Conservation (phyloP, 2,329 filamentous ascomycete genomes). For the Pseudogymnoascus pannorum region DNA sequence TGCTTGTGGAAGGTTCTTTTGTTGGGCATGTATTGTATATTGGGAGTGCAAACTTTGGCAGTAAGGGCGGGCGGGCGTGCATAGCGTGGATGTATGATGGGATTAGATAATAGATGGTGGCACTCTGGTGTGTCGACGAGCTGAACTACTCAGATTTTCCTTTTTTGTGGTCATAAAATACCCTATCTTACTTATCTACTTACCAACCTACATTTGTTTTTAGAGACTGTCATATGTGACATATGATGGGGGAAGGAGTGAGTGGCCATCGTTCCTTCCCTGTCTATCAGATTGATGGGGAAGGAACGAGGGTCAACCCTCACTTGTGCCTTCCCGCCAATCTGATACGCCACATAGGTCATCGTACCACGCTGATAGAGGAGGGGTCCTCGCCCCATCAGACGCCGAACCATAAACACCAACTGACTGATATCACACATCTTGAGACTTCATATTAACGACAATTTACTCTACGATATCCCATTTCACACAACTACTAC, state of each 20-base stretch:
- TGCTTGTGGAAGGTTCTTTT: background rate
- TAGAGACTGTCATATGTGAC: too few species aligned
- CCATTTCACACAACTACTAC: background rate
- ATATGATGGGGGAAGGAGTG: background rate
- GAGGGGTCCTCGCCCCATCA: background rate
- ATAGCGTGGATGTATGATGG: background rate
- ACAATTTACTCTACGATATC: background rate
- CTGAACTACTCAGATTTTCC: background rate
- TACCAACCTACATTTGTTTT: too few species aligned
- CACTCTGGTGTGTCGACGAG: background rate
- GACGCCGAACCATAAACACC: too few species aligned
- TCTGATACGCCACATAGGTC: background rate
- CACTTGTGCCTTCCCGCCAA: too few species aligned
- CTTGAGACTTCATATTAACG: background rate
- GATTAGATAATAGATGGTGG: background rate
- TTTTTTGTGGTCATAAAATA: background rate
- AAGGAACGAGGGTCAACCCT: too few species aligned
- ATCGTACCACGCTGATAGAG: background rate
- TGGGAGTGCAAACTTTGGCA: too few species aligned
- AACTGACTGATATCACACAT: background rate
- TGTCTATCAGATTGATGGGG: background rate
- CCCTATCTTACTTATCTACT: background rate
- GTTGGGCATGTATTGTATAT: background rate
- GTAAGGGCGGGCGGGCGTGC: too few species aligned
- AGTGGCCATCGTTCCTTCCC: background rate